phyloP scores from a whole-genome alignment of 2,329 filamentous ascomycete genomes.

The Hortaea werneckii region DNA sequence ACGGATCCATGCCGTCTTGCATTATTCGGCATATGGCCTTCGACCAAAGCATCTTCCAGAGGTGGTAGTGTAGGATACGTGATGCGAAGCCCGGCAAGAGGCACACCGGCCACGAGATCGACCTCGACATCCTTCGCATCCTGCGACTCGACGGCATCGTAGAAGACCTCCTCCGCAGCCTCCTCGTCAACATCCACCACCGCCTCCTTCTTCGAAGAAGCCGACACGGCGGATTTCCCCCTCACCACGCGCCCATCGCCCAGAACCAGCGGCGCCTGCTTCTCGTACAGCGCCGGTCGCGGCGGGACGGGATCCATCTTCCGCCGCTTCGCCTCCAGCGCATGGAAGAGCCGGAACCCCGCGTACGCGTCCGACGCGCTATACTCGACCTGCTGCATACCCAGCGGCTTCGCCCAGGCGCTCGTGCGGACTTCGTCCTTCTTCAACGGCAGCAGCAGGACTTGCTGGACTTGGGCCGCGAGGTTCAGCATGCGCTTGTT shows the following conservation, averaged over 20 bases:
- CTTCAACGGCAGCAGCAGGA: conserved; percentile 62
- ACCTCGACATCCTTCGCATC: conserved; percentile 3
- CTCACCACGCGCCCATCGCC: conserved; percentile 30
- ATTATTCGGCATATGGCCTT: no score
- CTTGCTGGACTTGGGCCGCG: conserved; percentile 58
- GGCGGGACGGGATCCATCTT: conserved; percentile 60
- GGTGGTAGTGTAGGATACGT: conserved; percentile 6
- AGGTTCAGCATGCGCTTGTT: conserved; percentile 59
- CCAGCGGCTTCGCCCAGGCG: conserved; percentile 60
- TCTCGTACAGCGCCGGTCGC: conserved; percentile 57
- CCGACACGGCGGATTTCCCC: neutral
- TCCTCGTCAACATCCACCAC: conserved; percentile 19
- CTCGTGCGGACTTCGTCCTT: conserved; percentile 67
- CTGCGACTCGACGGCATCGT: conserved; percentile 19
- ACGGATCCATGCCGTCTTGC: no score
- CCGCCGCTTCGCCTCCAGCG: conserved; percentile 58
- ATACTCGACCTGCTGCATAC: conserved; percentile 57
- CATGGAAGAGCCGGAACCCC: conserved; percentile 60
- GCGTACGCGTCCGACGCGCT: conserved; percentile 80
- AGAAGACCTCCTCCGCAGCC: conserved; percentile 22
- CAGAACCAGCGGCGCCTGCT: conserved; percentile 52
- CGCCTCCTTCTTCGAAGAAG: neutral
- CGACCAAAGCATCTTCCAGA: neutral
- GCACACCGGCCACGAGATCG: neutral
- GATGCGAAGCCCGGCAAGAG: neutral